Percentiles rank a stretch among this genome's conserved stretches.
Evolutionary conservation across 208 protist genomes (phyloP).

Genomic region (Herpetomonas samuelpessoai): DNA sequence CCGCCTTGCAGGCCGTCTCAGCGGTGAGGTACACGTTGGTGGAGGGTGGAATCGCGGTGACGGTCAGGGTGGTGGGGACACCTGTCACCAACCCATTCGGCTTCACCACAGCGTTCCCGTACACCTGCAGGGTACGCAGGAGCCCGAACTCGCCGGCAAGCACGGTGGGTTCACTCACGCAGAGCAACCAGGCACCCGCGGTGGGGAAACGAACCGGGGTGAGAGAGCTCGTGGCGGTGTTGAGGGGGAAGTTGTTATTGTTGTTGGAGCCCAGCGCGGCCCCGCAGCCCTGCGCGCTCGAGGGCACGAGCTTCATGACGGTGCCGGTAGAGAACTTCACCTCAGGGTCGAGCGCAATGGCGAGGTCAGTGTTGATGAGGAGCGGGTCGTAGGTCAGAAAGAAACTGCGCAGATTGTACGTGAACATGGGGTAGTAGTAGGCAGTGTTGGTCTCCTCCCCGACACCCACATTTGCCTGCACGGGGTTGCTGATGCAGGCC

Average conservation of each 20-base stretch:
- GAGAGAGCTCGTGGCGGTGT: background rate
- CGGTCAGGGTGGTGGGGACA: constrained; percentile 7
- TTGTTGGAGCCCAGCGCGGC: background rate
- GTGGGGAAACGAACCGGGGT: constrained; percentile 20
- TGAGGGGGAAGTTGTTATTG: constrained; percentile 4
- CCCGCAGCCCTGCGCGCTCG: constrained; percentile 4
- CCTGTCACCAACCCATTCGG: constrained; percentile 20
- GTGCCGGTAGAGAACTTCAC: constrained; percentile 13
- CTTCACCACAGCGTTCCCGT: constrained; percentile 23
- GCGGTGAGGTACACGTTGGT: constrained; percentile 20
- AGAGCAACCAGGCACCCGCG: constrained; percentile 29
- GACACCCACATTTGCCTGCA: background rate
- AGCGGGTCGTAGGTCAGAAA: constrained; percentile 19
- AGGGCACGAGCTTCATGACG: background rate
- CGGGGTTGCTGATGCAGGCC: constrained; percentile 26
- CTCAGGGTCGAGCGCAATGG: constrained; percentile 20
- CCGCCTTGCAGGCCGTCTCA: constrained; percentile 7
- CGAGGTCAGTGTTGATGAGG: constrained; percentile 13
- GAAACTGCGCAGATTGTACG: constrained; percentile 13
- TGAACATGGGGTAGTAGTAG: constrained; percentile 24
- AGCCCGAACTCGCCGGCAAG: constrained; percentile 9
- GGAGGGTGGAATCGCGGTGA: constrained; percentile 22
- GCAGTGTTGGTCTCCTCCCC: constrained; percentile 6
- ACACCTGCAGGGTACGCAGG: constrained; percentile 22
- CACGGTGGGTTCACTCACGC: constrained; percentile 21